Conservation (phyloP, 345 rosid species). For the Aquilaria sinensis region DNA sequence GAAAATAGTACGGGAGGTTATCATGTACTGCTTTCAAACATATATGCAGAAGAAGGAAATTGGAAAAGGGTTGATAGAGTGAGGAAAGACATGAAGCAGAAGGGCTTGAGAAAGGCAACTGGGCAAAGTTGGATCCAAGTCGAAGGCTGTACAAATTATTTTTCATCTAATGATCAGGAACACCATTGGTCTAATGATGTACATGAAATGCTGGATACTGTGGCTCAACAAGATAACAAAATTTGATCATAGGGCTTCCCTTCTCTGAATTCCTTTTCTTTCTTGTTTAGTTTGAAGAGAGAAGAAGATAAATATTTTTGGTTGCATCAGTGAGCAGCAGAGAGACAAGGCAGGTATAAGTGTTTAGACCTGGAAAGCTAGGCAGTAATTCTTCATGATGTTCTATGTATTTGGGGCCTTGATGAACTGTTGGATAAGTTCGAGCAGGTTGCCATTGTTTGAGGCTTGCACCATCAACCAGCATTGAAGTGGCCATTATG, state of each 20-base stretch:
- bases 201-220: conserved; percentile 43
- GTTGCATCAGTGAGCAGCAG: too few relatives aligned
- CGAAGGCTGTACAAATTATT: conserved; percentile 47
- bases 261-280: too few relatives aligned
- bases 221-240: conserved; percentile 47
- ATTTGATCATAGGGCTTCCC: conserved; percentile 3
- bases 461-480: too few relatives aligned
- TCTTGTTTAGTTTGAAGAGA: too few relatives aligned
- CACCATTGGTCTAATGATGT: conserved; percentile 48
- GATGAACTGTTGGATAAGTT: too few relatives aligned
- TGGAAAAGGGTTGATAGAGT: conserved; percentile 64
- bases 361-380: too few relatives aligned
- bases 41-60: conserved; percentile 70
- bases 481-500: too few relatives aligned
- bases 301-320: too few relatives aligned
- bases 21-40: conserved; percentile 82
- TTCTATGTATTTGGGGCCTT: too few relatives aligned
- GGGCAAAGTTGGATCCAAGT: conserved; percentile 72
- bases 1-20: conserved; percentile 45
- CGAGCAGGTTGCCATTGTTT: too few relatives aligned
- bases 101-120: conserved; percentile 64
- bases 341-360: too few relatives aligned
- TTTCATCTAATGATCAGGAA: conserved; percentile 59
- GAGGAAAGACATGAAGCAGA: conserved; percentile 70
- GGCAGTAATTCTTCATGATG: too few relatives aligned